Evolutionary conservation across 768 basidiomycete species (phyloP), one percentile per base, ranked within the genome.

Genomic region (Trametes cinnabarina): DNA sequence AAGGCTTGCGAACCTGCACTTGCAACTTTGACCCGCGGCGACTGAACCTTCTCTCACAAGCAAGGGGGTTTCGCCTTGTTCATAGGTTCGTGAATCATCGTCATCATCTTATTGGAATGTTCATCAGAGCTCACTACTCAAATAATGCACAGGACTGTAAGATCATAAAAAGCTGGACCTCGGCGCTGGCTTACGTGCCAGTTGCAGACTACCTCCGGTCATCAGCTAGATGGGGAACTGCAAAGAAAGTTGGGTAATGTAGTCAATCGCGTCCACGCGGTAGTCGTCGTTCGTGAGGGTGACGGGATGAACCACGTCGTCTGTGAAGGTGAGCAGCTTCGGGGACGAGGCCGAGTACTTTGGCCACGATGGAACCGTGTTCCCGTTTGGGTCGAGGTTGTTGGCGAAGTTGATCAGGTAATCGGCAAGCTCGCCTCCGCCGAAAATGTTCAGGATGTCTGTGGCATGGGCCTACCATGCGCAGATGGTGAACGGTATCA

Each of bases 341-440:
- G 62, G 64, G 23, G 46, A 47, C 20, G 55, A 34, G 6, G 44
- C 34, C 39, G 61, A 47, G 52, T 68, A 70, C 37, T 62, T 41
- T 7, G 69, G 69, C 69, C 69, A 70, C 3, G 40, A 47, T 15
- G 59, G 43, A 17, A 55, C 55, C 11, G 61, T 50, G 17, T 59
- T 49, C 1, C 65, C 65, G 51, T 72, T 72, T 47, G 71, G 71
- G 49, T 72, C 62, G 40, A 69, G 63, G 34, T 62, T 51, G 55
- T 67, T 70, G 25, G 62, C 63, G 58, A 72, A 72, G 61, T 66
- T 62, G 51, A 72, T 58, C 42, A 71, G 50, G 59, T 65, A 68
- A 59, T 71, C 69, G n/a, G 56, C 55, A 30, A 68, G 32, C 17
- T 71, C 65, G n/a, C 64, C 64, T 26, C 58, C 52, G 19, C 57